phyloP scores from a whole-genome alignment of 1,284 basidiomycete genomes.

The Rhodotorula sp. region DNA sequence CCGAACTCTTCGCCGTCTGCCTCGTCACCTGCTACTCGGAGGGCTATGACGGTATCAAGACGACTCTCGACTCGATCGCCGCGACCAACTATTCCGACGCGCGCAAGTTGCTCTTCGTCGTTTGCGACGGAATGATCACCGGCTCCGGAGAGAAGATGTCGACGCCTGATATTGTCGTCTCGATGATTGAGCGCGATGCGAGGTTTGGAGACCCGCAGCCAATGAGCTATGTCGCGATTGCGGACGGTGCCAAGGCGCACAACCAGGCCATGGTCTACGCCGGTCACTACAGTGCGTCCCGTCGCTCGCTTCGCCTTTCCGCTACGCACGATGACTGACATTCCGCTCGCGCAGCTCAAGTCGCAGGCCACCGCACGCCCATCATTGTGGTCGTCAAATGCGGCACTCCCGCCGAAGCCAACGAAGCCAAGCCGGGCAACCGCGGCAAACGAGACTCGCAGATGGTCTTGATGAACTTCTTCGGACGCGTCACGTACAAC shows the following conservation, averaged over 20 bases:
- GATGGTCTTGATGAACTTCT: slow-evolving; percentile 99
- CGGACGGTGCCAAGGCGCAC: slow-evolving; percentile 79
- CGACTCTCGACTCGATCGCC: slow-evolving; percentile 90
- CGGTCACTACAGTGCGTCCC: slow-evolving; percentile 86
- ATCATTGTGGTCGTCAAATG: slow-evolving; percentile 97
- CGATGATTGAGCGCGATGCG: slow-evolving; percentile 85
- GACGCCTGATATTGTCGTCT: slow-evolving; percentile 95
- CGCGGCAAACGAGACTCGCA: slow-evolving; percentile 98
- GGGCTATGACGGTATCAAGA: slow-evolving; percentile 84
- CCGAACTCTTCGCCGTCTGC: slow-evolving; percentile 91
- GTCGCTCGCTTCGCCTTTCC: not conserved
- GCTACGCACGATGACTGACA: not conserved
- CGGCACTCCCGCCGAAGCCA: slow-evolving; percentile 73
- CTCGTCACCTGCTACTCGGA: slow-evolving; percentile 98
- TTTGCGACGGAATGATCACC: slow-evolving; percentile 99
- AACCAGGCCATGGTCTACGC: slow-evolving; percentile 99
- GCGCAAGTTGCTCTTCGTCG: slow-evolving; percentile 87
- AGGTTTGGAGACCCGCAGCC: slow-evolving; percentile 94
- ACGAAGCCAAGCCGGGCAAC: slow-evolving; percentile 93
- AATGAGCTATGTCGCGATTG: slow-evolving; percentile 91
- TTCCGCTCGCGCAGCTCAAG: slow-evolving; percentile 59
- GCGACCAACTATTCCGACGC: slow-evolving; percentile 84
- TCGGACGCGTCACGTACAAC: slow-evolving; percentile 97
- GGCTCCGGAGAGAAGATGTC: slow-evolving; percentile 91
- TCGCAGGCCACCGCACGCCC: slow-evolving; percentile 77